A percentile compares a stretch with the other conserved stretches of the same genome.
Evolutionary conservation across 495 filamentous ascomycete species (phyloP).

Genomic region (Neurospora africana): DNA sequence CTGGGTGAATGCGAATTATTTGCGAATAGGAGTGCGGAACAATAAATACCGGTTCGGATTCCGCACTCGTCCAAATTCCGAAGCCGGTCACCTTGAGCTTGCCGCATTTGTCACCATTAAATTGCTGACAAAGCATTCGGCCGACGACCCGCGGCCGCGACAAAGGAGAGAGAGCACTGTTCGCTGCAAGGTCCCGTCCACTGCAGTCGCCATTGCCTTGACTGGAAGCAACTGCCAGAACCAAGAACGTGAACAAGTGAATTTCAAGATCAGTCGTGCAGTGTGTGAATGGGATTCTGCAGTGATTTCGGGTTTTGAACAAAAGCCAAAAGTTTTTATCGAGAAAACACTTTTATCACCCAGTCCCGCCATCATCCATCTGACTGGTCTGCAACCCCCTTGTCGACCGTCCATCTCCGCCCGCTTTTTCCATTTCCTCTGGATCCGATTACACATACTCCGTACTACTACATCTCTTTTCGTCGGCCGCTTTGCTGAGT

Average conservation of each 20-base stretch:
- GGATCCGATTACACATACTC: neutral
- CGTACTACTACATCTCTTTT: neutral
- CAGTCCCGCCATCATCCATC: neutral
- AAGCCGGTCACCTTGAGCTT: neutral
- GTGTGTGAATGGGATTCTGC: neutral
- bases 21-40: neutral
- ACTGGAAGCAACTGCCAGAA: neutral
- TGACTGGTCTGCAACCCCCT: neutral
- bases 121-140: neutral
- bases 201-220: neutral
- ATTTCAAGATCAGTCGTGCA: neutral
- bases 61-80: neutral
- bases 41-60: neutral
- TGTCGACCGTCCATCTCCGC: neutral
- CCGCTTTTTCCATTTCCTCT: neutral
- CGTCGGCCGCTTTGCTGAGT: neutral
- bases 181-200: neutral
- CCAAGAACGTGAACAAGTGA: neutral
- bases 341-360: neutral
- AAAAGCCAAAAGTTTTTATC: neutral
- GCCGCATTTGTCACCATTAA: neutral
- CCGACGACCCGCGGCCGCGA: neutral
- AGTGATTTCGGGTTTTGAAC: neutral
- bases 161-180: neutral
- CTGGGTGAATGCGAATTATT: neutral